Base-by-base conservation (phyloP, 768 basidiomycete genomes). In the Mycena belliarum region DNA sequence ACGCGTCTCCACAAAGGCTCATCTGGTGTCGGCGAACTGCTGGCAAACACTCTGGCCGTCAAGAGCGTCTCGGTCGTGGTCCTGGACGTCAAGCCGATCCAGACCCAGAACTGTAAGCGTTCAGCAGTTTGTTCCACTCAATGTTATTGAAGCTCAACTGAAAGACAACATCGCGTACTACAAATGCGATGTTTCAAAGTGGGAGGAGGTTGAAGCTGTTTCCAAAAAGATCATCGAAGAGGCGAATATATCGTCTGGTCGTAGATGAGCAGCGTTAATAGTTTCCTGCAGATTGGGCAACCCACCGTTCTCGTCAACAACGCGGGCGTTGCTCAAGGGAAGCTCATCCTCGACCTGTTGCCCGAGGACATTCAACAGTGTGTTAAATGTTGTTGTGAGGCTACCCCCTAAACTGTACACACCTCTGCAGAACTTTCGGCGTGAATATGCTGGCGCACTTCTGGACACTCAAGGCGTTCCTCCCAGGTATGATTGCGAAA, bases 261-360 rank as follows among this genome's bases (percentile, higher is more conserved):
- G 32, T 21, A 26, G 21, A 32, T 43, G 37, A 3, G 48, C 33
- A 23, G 29, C 32, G 20, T 21, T 47, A 16, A 29, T 40, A 25
- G 43, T 50, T 23, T 25, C 11, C 5, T 14, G 29, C 64, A 95
- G 92, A 79, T 96, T 50, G 95, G 93, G 4, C 81, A 90, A 57
- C 92, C 92, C 0, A 97, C 97, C 0, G 81, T 98, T 37, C 75
- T 99, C 23, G 78, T 99, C 65, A 98, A 98, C 75, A 98, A 96
- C 68, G 97, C 96, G 0, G 97, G 95, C 20, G 86, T 97, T 55
- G 92, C 91, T 24, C 91, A 95, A 73, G 94, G 95, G 24, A 95
- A 95, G 65, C 74, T 87, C 2, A 74, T 99, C 29, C 74, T 95
- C 14, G 95, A 98, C 66, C 76, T 97, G 56, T 76, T 73, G 2